Conservation (phyloP, 2,329 filamentous ascomycete genomes). For the Elsinoe arachidis region DNA sequence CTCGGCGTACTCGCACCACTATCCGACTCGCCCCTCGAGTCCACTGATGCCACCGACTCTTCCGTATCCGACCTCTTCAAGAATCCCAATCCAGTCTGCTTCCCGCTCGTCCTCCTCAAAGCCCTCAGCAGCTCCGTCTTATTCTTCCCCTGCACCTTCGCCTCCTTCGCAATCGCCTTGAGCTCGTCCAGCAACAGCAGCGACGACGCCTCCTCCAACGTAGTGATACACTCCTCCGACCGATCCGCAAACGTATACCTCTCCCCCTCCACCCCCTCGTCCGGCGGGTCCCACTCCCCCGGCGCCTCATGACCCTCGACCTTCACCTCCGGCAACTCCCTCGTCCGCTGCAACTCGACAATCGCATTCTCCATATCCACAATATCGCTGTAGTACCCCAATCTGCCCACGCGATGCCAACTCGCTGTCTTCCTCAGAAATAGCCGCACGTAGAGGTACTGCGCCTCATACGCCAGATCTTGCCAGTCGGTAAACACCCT, state of each 20-base stretch:
- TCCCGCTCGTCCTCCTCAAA: conserved; percentile 64
- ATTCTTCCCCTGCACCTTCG: conserved; percentile 77
- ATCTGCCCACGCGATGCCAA: conserved; percentile 74
- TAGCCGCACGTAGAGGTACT: conserved; percentile 89
- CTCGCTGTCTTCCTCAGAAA: conserved; percentile 85
- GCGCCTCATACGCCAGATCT: conserved; percentile 67
- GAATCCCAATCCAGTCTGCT: conserved; percentile 66
- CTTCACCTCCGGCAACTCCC: conserved; percentile 46
- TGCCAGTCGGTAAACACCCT: conserved; percentile 71
- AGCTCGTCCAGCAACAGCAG: conserved; percentile 81
- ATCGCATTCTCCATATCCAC: conserved; percentile 62
- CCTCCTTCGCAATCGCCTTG: conserved; percentile 74
- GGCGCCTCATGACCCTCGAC: conserved; percentile 33
- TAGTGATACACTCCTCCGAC: conserved; percentile 63
- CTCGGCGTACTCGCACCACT: conserved; percentile 32
- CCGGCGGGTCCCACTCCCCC: conserved; percentile 41
- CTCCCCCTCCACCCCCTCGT: conserved; percentile 42
- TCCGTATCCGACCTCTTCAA: conserved; percentile 56
- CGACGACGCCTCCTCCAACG: conserved; percentile 73
- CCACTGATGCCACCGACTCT: conserved; percentile 43
- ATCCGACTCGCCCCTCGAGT: conserved; percentile 22
- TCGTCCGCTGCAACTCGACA: conserved; percentile 50
- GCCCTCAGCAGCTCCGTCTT: conserved; percentile 70
- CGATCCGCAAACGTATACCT: conserved; percentile 72
- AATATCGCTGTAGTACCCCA: conserved; percentile 79